Evolutionary conservation across 345 rosid genomes (phyloP), one percentile per base, ranked within the genome.

Genomic region (Cardamine resedifolia): DNA sequence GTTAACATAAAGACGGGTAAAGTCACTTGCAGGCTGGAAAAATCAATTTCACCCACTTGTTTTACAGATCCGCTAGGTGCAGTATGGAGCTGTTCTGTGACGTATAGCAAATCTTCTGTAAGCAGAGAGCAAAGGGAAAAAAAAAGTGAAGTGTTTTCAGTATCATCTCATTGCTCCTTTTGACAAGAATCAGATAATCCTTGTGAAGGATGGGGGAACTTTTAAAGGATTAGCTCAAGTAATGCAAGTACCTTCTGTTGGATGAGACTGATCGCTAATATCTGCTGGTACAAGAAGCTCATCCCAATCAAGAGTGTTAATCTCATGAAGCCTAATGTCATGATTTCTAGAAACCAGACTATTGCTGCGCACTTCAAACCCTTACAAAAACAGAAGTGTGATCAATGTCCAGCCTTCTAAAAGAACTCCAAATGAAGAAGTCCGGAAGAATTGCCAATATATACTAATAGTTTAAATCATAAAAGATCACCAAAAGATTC

Each of bases 221-320:
- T 24, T 2, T 7, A 16, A 20, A 9, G 21, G 55, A 39, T 4
- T 27, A 20, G 56, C 47, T 41, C 70, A 53, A 41, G 36, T 59
- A 38, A 21, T 44, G 45, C 27, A 67, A 41, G 36, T 81, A 91
- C 98, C 96, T 85, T 72, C 86, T 58, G 68, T 70, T 45, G 84
- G 61, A 38, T 38, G 66, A 58, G 76, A 23, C 26, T 72, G 73
- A 69, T 70, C 71, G 68, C 70, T 80, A 38, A 79, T 75, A 80
- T 84, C 86, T 71, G 83, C 83, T 45, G 84, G 64, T 58, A 86
- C 87, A 51, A 90, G 74, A 70, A 89, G 94, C 73, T 96, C 96
- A 67, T 96, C 98, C 99, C 99, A 96, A 64, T 96, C 99, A 77
- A 94, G 96, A 10, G 97, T 94, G 66, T 91, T 94, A 72, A 94